Percentiles rank a stretch among this genome's conserved stretches.
phyloP scores from a whole-genome alignment of 2,329 filamentous ascomycete genomes.

The Sporothrix pseudoabietina region DNA sequence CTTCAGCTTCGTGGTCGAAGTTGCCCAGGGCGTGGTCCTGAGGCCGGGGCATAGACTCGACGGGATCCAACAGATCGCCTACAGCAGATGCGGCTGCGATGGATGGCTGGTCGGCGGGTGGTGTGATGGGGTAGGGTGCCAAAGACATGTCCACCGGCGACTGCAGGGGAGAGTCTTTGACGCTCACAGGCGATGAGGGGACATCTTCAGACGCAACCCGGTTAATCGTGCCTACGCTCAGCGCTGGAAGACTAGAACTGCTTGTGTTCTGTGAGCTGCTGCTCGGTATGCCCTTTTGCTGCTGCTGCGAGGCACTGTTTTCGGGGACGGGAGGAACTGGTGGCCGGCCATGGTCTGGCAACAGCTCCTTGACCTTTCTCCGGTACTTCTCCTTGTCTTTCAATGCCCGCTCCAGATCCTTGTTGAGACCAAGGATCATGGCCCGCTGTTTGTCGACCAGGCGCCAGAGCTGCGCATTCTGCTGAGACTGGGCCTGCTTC shows the following conservation, averaged over 20 bases:
- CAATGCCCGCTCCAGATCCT: conserved; percentile 84
- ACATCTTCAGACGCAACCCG: not conserved
- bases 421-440: conserved; percentile 91
- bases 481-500: conserved; percentile 82
- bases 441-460: conserved; percentile 94
- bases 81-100: conserved; percentile 49
- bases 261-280: not conserved
- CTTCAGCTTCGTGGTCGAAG: conserved; percentile 59
- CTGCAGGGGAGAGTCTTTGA: conserved; percentile 42
- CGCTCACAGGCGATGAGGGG: conserved; percentile 23
- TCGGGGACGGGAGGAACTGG: conserved; percentile 32
- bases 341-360: conserved; percentile 44
- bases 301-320: not conserved
- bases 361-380: conserved; percentile 80
- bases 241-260: not conserved
- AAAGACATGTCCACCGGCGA: conserved; percentile 60
- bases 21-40: conserved; percentile 61
- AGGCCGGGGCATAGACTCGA: conserved; percentile 61
- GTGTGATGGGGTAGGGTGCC: conserved; percentile 67
- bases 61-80: conserved; percentile 56
- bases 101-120: conserved; percentile 56
- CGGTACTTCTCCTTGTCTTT: conserved; percentile 95
- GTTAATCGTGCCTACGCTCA: not conserved
- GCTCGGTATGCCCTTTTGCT: not conserved
- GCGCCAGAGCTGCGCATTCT: conserved; percentile 92